A percentile compares a stretch with the other conserved stretches of the same genome.
Conservation (phyloP, 2,329 filamentous ascomycete species). For the Aulographum hederae region DNA sequence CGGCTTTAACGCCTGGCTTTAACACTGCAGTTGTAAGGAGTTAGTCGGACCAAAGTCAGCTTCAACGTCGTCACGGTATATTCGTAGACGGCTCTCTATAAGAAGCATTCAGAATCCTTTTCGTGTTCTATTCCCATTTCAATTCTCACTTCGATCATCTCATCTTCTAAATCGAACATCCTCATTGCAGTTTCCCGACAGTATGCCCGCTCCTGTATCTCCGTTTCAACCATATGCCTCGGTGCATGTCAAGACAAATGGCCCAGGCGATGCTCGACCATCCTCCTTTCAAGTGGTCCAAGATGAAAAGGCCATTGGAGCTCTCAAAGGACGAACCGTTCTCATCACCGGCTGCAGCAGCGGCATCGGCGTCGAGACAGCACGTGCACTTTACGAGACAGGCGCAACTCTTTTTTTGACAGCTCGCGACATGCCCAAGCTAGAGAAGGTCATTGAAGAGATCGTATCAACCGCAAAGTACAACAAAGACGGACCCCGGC, state of each 20-base stretch:
- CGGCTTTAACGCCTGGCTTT: too few relatives aligned
- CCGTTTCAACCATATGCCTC: constrained; percentile 1
- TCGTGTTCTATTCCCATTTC: too few relatives aligned
- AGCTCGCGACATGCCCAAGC: constrained; percentile 23
- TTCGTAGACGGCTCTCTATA: too few relatives aligned
- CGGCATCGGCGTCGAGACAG: constrained; percentile 68
- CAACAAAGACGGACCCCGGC: constrained; percentile 6
- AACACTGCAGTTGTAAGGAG: too few relatives aligned
- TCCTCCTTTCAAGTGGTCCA: constrained; percentile 22
- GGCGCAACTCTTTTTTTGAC: constrained; percentile 27
- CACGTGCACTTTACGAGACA: constrained; percentile 21
- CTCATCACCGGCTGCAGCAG: constrained; percentile 84
- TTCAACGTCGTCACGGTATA: too few relatives aligned
- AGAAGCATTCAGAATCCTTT: too few relatives aligned
- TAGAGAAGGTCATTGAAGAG: constrained; percentile 11
- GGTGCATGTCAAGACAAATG: constrained; percentile 9
- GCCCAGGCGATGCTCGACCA: constrained; percentile 21
- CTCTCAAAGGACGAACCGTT: constrained; percentile 78
- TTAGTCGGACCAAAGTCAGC: too few relatives aligned
- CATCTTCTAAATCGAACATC: too few relatives aligned
- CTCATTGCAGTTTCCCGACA: too few relatives aligned
- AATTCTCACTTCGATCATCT: too few relatives aligned
- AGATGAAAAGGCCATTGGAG: constrained; percentile 18
- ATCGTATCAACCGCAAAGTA: constrained; percentile 7
- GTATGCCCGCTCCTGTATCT: too few relatives aligned